Conservation (phyloP, 2,329 filamentous ascomycete species). For the Neobulgaria alba region DNA sequence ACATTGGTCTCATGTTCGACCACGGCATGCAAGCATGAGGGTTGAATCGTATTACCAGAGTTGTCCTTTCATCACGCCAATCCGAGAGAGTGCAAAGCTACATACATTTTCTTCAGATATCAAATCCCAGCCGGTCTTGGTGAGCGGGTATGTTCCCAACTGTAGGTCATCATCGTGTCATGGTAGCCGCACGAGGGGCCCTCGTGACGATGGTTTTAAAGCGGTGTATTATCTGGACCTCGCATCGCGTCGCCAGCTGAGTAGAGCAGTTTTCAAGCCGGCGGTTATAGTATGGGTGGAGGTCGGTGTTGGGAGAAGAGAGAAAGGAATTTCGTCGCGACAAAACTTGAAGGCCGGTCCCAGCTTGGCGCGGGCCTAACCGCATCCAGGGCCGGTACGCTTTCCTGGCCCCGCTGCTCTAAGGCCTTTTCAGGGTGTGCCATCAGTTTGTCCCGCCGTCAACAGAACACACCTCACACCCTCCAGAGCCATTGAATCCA, state of each 20-base stretch:
- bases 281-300: constrained; percentile 66
- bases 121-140: background rate
- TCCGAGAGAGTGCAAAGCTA: constrained; percentile 2
- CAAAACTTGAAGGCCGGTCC: background rate
- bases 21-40: constrained; percentile 33
- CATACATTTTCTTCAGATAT: constrained; percentile 7
- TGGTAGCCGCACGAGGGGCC: constrained; percentile 49
- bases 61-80: constrained; percentile 26
- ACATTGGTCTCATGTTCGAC: constrained; percentile 37
- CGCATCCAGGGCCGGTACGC: constrained; percentile 19
- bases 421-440: background rate
- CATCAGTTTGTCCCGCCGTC: too few relatives aligned
- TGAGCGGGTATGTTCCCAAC: constrained; percentile 43
- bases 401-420: constrained; percentile 11
- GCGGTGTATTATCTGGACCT: constrained; percentile 62
- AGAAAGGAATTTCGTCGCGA: constrained; percentile 22
- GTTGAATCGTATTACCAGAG: constrained; percentile 47
- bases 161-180: constrained; percentile 61
- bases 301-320: constrained; percentile 33
- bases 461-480: too few relatives aligned
- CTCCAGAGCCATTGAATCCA: background rate
- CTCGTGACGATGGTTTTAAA: constrained; percentile 81
- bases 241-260: constrained; percentile 63
- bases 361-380: background rate
- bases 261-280: constrained; percentile 45